Evolutionary conservation across 495 filamentous ascomycete genomes (phyloP), one percentile per base, ranked within the genome.

Genomic region (Daldinia grandis): DNA sequence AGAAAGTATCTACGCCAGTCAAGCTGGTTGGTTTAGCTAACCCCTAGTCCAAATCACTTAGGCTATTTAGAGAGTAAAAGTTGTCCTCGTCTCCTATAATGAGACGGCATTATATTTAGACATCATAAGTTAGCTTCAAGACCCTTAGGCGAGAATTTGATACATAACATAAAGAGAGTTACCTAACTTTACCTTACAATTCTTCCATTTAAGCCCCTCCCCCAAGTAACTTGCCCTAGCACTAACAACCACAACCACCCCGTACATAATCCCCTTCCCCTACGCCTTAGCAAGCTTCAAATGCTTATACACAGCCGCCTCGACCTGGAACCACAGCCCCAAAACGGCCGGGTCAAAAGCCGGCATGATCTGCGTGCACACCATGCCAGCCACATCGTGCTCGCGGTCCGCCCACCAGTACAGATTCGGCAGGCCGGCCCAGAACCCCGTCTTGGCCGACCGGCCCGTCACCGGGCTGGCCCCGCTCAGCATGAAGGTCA

Each of bases 321-420:
- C 83, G 7, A 84, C 55, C 14, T 74, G 54, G 1, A 30, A 69
- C 82, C 81, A 84, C 24, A 85, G 27, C 1, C 78, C 76, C 4
- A 82, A 10, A 1, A 85, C 81, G 19, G 79, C 74, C 4, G 68
- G 47, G 70, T 85, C 83, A 30, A 49, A 82, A 78, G 87, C 89
- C 8, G 88, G 88, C 64, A 90, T 62, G 33, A 90, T 84, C 79
- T 91, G 88, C 25, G 78, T 78, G 25, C 78, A 83, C 31, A 89
- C 76, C 17, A 90, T 84, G 7, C 87, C 87, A 8, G 79, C 88
- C 58, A 90, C 78, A 4, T 88, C 88, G 55, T 81, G 84, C 70
- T 86, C 85, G 4, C 84, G 78, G 77, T 90, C 89, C 40, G 76
- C 79, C 84, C 84, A 90, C 88, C 88, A 90, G 68, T 81, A 90